phyloP scores from a whole-genome alignment of 176 grass and related monocot species.

The Oryza officinalis region DNA sequence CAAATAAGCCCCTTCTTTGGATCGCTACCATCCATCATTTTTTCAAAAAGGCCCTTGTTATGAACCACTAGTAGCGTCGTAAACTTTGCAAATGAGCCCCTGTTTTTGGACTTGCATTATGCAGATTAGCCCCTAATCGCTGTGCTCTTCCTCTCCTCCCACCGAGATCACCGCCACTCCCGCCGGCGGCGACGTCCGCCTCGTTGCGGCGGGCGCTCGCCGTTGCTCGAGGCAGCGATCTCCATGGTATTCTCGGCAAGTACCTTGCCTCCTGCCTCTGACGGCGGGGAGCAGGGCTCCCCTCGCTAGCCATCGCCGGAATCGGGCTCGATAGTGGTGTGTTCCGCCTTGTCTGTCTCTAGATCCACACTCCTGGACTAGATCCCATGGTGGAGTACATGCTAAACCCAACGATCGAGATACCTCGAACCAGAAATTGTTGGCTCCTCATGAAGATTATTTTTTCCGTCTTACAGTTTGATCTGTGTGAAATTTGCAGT shows the following conservation, averaged over 20 bases:
- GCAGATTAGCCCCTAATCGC: not conserved
- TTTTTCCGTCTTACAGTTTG: not conserved
- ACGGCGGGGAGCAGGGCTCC: too few species aligned
- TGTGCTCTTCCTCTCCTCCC: not conserved
- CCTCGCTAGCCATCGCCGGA: too few species aligned
- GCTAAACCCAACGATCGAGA: not conserved
- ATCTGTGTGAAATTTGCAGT: not conserved
- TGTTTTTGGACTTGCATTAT: not conserved
- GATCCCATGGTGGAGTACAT: too few species aligned
- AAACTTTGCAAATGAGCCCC: too few species aligned
- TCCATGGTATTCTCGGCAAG: not conserved
- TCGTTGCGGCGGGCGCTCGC: too few species aligned
- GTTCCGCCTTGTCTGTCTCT: not conserved
- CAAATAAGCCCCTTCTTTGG: too few species aligned
- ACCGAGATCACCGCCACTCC: not conserved
- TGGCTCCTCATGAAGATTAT: not conserved
- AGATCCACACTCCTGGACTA: not conserved
- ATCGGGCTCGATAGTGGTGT: too few species aligned
- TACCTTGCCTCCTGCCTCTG: too few species aligned
- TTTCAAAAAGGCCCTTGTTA: too few species aligned
- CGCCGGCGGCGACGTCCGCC: not conserved
- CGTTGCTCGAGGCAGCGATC: not conserved
- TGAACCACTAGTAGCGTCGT: too few species aligned
- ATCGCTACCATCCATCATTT: too few species aligned
- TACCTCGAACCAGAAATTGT: not conserved